A percentile compares a stretch with the other conserved stretches of the same genome.
Evolutionary conservation across 1,284 basidiomycete genomes (phyloP).

Genomic region (Rhodofomes roseus): DNA sequence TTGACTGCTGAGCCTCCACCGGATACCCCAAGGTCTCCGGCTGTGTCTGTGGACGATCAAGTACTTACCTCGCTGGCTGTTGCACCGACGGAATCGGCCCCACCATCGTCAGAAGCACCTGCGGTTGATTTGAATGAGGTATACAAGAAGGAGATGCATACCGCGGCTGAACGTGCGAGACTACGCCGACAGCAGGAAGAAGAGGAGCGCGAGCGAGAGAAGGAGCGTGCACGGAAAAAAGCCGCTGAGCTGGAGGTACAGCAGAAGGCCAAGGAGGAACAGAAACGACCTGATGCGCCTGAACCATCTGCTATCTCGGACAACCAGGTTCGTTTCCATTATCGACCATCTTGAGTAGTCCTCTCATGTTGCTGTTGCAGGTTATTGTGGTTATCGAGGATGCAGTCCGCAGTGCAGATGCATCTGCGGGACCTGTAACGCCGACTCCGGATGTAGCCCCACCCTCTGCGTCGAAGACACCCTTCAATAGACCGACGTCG

Average conservation of each 20-base stretch:
- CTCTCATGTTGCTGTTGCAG: background rate
- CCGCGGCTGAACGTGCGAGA: constrained; percentile 84
- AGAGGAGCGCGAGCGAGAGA: constrained; percentile 77
- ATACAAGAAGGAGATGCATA: constrained; percentile 85
- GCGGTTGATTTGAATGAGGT: constrained; percentile 66
- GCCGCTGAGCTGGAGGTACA: constrained; percentile 82
- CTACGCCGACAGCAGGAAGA: constrained; percentile 81
- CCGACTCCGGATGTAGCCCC: constrained; percentile 3
- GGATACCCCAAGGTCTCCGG: constrained; percentile 9
- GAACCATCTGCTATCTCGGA: constrained; percentile 15
- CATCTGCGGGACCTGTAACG: background rate
- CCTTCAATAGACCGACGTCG: constrained; percentile 31
- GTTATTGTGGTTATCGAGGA: constrained; percentile 44
- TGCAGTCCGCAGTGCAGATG: constrained; percentile 25
- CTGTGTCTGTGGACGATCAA: constrained; percentile 8
- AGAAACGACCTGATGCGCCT: constrained; percentile 19
- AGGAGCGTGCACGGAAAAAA: constrained; percentile 82
- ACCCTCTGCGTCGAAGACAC: constrained; percentile 7
- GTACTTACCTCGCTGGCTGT: constrained; percentile 16
- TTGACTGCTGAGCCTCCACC: constrained; percentile 8
- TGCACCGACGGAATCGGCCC: constrained; percentile 26
- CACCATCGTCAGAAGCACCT: constrained; percentile 30
- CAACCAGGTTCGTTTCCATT: constrained; percentile 18
- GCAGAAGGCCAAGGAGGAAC: constrained; percentile 48
- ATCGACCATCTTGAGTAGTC: background rate